These are phyloP conservation scores for Pneumocystis sp. DNA, from an alignment of 1,139 yeast genomes.

Conservation along the genomic window DNA sequence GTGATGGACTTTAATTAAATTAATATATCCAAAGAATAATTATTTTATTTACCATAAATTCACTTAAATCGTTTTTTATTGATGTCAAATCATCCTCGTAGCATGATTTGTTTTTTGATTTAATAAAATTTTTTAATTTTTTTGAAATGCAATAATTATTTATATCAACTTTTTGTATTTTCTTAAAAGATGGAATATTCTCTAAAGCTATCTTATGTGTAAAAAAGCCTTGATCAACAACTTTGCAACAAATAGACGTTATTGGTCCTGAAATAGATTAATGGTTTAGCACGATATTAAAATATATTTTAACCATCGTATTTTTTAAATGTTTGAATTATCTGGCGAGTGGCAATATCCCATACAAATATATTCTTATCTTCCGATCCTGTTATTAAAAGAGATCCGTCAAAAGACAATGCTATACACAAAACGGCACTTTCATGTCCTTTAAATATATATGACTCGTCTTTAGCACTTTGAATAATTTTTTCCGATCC, in stretches of 20 bases:
- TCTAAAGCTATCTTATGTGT: neutral
- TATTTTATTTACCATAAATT: neutral
- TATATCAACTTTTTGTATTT: constrained; percentile 6
- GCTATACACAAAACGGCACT: constrained; percentile 37
- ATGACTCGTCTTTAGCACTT: constrained; percentile 16
- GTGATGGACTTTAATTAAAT: neutral
- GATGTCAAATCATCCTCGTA: neutral
- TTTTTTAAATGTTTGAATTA: constrained; percentile 48
- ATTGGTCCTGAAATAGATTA: neutral
- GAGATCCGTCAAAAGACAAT: constrained; percentile 63
- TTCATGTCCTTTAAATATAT: constrained; percentile 18
- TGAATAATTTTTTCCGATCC: constrained; percentile 37
- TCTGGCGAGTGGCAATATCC: constrained; percentile 67
- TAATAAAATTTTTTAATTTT: neutral
- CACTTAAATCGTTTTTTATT: neutral
- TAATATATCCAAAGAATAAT: neutral
- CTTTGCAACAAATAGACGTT: neutral
- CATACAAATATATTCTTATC: constrained; percentile 52
- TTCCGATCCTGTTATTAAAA: constrained; percentile 58
- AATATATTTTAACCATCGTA: constrained; percentile 21
- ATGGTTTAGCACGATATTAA: neutral
- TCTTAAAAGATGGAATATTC: constrained; percentile 8
- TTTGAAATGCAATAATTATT: constrained; percentile 5
- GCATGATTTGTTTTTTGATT: neutral
- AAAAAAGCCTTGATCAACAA: neutral